Evolutionary conservation across 441 rosid genomes (phyloP), one percentile per base, ranked within the genome.

Genomic region (Populus hybrid): DNA sequence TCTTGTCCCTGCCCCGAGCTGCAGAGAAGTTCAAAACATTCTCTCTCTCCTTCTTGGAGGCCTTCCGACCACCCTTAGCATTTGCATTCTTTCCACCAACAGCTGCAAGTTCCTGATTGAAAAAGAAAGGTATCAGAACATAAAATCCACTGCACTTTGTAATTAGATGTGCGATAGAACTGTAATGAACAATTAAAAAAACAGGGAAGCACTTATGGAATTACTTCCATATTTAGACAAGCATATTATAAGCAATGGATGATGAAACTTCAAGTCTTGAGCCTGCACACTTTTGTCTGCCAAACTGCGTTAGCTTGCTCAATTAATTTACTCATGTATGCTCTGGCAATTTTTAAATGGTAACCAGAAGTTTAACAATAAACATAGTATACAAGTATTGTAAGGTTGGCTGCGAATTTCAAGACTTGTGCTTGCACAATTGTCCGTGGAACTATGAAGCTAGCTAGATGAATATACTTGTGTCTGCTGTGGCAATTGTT

Each of bases 101-200:
- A 75, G 94, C 95, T 34, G 90, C 90, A 81, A 92, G 93, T 84
- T 97, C 99, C 99, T 96, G 85, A 46, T 46, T 46, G 57, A 46
- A 46, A 46, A 46, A 73, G 67, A 76, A 74, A 74, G 32, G 57
- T 46, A 72, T 76, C 73, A 76, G 54, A 5, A 8, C 5, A 32
- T 68, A 50, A 50, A 42, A 23, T 67, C 50, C 32, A 71, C 14
- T 23, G 66, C 72, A 26, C 57, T 46, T 14, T 46, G 57, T 46
- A 12, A 46, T 46, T 12, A 46, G 57, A 46, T 46, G 57, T 14
- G 57, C 0, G 20, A 46, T 46, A 46, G 57, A 46, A 4, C 57
- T 46, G 57, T 46, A 46, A 14, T 46, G 57, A 46, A 46, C 57
- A 46, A 46, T 46, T 46, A 24, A 46, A 46, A 12, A 14, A 4